phyloP scores from a whole-genome alignment of 164 flowering plant genomes.

The Houttuynia cordata region DNA sequence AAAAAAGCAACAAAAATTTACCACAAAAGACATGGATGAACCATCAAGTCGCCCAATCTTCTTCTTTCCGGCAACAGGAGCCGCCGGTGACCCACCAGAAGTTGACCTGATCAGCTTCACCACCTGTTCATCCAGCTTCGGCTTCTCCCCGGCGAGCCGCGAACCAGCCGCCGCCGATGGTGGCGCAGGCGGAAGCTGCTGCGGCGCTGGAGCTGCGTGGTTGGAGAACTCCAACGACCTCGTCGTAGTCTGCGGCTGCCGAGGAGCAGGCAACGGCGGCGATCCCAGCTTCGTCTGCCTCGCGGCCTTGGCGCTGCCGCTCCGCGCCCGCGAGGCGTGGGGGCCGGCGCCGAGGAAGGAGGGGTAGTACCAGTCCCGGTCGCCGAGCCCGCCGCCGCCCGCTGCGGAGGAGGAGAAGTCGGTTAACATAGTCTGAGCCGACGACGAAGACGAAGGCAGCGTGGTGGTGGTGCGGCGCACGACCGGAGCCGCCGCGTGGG shows the following conservation, averaged over 20 bases:
- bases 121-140: conserved; percentile 13
- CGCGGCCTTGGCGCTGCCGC: conserved; percentile 15
- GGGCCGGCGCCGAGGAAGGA: conserved; percentile 68
- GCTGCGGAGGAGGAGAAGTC: background rate
- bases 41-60: conserved; percentile 10
- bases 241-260: conserved; percentile 10
- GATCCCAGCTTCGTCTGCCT: conserved; percentile 14
- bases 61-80: conserved; percentile 5
- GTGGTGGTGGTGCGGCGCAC: conserved; percentile 33
- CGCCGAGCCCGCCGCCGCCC: conserved; percentile 13
- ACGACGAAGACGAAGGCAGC: conserved; percentile 14
- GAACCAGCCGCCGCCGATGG: background rate
- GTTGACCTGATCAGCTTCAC: conserved; percentile 14
- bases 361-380: conserved; percentile 61
- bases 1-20: conserved; percentile 7
- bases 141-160: conserved; percentile 9
- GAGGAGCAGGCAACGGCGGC: conserved; percentile 15
- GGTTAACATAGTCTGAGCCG: conserved; percentile 2
- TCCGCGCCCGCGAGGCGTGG: conserved; percentile 26
- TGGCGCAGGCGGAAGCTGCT: background rate
- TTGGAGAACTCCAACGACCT: conserved; percentile 5
- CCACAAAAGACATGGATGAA: conserved; percentile 22
- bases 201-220: conserved; percentile 2
- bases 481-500: conserved; percentile 26
- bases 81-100: conserved; percentile 7